Base-by-base conservation (phyloP, 2,329 filamentous ascomycete species). In the Trichoderma afroharzianum region DNA sequence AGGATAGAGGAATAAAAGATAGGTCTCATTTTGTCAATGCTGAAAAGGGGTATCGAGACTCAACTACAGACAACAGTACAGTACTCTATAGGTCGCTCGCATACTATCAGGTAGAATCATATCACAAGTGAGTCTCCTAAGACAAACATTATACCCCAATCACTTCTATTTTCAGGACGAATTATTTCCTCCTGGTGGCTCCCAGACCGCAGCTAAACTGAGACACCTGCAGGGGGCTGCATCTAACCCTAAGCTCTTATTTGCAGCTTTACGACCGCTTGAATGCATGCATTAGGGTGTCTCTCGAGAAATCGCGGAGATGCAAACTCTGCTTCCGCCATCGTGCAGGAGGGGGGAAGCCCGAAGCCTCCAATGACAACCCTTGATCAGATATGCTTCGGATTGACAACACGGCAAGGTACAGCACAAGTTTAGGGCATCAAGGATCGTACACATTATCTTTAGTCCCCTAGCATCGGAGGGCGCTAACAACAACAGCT, bases 391-490 rank as follows among this genome's bases (percentile, higher is more conserved):
- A 57, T 12, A 59, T 15, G 11, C 50, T 18, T 57, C 21, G 14
- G 12, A 53, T 15, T 15, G 32, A 58, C 30, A 43, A 26, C 32
- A 24, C 18, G 58, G n/a, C 21, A n/a, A 53, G 12, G 18, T 28
- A 55, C 6, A 50, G 24, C 6, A 39, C 36, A 39, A 18, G 36
- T 18, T 39, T 18, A 15, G 47, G 50, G 36, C 66, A 68, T 68
- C 66, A 68, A 68, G 66, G 55, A 61, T 68, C 66, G 36, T 68
- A 68, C 66, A 68, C 66, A 68, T 68, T 68, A 68, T 68, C 39
- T 68, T 61, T 61, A 21, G 55, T 68, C 66, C 66, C 36, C 59
- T 39, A 68, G 28, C 26, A 68, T 50, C 55, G 55, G 66, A 61
- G 50, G 43, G 50, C 63, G 63, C 55, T 50, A 61, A 68, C 66